These are phyloP conservation scores for Cryptomeria japonica DNA, from an alignment of 75 land plant species.

Conservation along the genomic window DNA sequence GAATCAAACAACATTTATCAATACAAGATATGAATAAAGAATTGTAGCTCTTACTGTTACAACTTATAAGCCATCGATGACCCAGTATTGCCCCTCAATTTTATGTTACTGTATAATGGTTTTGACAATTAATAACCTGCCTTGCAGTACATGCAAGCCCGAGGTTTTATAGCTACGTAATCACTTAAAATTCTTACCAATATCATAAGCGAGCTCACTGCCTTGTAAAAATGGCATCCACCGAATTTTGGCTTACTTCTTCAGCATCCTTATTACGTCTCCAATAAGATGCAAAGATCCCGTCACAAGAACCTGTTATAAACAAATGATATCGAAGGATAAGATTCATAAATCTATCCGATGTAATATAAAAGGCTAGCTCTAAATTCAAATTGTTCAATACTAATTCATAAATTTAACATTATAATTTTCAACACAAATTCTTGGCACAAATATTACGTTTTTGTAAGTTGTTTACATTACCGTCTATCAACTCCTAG, in stretches of 20 bases:
- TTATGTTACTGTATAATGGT: neutral
- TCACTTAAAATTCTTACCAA: neutral
- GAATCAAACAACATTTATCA: neutral
- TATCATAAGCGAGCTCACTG: neutral
- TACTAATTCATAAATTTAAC: neutral
- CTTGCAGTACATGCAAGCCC: neutral
- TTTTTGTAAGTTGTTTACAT: neutral
- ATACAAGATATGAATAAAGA: neutral
- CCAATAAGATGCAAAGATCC: constrained; percentile 92
- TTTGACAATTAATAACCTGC: neutral
- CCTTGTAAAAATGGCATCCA: neutral
- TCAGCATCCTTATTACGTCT: constrained; percentile 71
- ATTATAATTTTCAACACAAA: neutral
- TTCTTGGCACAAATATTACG: neutral
- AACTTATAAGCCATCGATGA: neutral
- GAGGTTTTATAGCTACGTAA: neutral
- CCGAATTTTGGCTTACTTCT: constrained; percentile 30
- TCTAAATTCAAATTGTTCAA: neutral
- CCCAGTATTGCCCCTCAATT: neutral
- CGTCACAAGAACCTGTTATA: constrained; percentile 80
- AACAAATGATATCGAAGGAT: constrained; percentile 3
- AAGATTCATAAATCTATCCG: neutral
- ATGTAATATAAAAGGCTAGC: neutral
- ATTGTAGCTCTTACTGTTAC: neutral
- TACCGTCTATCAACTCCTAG: neutral